A percentile compares a stretch with the other conserved stretches of the same genome.
These are phyloP conservation scores for Coemansia sp. DNA, from an alignment of 192 early-diverging fungal genomes.

Conservation along the genomic window DNA sequence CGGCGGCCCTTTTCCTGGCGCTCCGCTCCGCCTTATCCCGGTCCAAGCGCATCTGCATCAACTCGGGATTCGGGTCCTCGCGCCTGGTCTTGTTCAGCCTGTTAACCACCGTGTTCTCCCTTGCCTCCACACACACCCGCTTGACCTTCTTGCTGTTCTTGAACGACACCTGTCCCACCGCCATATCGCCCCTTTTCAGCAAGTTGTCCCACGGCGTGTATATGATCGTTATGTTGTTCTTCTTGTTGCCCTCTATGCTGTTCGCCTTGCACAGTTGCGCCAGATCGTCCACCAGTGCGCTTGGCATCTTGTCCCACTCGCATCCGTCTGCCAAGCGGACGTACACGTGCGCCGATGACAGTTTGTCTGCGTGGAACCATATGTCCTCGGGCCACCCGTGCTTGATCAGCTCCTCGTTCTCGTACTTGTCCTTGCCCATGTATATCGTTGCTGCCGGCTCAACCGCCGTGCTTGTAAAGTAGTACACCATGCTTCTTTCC, in stretches of 20 bases:
- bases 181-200: slow-evolving; percentile 92
- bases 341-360: slow-evolving; percentile 97
- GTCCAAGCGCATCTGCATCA: slow-evolving; percentile 70
- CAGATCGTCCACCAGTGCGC: slow-evolving; percentile 73
- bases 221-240: slow-evolving; percentile 85
- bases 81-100: slow-evolving; percentile 91
- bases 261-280: slow-evolving; percentile 98
- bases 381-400: slow-evolving; percentile 94
- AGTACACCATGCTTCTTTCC: slow-evolving; percentile 84
- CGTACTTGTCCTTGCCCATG: slow-evolving; percentile 99
- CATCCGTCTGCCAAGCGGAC: slow-evolving; percentile 69
- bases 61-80: slow-evolving; percentile 70
- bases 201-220: slow-evolving; percentile 93
- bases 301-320: slow-evolving; percentile 81
- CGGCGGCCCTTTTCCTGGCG: slow-evolving; percentile 24
- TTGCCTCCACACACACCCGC: slow-evolving; percentile 71
- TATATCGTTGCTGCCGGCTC: slow-evolving; percentile 80
- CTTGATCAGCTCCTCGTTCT: slow-evolving; percentile 96
- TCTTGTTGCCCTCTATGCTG: slow-evolving; percentile 96
- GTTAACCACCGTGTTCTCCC: slow-evolving; percentile 85
- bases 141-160: slow-evolving; percentile 77
- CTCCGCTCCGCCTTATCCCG: slow-evolving; percentile 49
- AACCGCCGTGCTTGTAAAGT: slow-evolving; percentile 68
- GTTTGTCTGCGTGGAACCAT: slow-evolving; percentile 96
- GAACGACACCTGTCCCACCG: slow-evolving; percentile 94